Percentiles rank a stretch among this genome's conserved stretches.
phyloP scores from a whole-genome alignment of 2,329 filamentous ascomycete species.

The Colletotrichum horii region DNA sequence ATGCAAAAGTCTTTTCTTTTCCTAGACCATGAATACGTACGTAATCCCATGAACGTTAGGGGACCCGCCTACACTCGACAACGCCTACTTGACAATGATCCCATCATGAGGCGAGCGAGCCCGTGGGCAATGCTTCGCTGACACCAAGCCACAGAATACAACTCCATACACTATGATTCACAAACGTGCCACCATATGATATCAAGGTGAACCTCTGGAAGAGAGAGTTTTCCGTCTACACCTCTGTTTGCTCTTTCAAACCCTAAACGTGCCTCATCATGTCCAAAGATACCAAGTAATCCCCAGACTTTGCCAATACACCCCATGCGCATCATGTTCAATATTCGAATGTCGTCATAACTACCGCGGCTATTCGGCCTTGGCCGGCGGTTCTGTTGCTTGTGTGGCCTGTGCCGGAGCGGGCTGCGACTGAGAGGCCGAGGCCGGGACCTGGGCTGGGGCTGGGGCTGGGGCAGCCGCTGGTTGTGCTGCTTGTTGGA shows the following conservation, averaged over 20 bases:
- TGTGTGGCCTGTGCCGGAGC: background rate
- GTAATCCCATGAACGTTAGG: constrained; percentile 4
- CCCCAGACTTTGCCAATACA: background rate
- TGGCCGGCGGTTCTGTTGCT: background rate
- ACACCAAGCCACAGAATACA: constrained; percentile 22
- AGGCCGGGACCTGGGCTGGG: background rate
- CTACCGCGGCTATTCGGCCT: background rate
- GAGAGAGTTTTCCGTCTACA: background rate
- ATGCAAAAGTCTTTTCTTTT: background rate
- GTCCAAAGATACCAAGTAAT: background rate
- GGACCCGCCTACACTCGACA: background rate
- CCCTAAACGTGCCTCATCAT: background rate
- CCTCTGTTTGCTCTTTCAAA: background rate
- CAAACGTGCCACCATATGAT: constrained; percentile 10
- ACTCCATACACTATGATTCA: constrained; percentile 23
- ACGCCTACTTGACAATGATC: constrained; percentile 12
- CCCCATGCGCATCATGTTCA: background rate
- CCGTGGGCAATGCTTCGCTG: constrained; percentile 18
- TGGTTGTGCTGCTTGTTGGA: background rate
- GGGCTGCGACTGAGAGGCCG: background rate
- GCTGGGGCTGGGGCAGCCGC: background rate
- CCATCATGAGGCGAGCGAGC: constrained; percentile 17
- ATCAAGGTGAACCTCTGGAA: background rate
- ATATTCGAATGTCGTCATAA: background rate
- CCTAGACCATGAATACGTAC: background rate